Evolutionary conservation across 768 basidiomycete species (phyloP), one percentile per base, ranked within the genome.

Genomic region (Tricholoma saponaceum): DNA sequence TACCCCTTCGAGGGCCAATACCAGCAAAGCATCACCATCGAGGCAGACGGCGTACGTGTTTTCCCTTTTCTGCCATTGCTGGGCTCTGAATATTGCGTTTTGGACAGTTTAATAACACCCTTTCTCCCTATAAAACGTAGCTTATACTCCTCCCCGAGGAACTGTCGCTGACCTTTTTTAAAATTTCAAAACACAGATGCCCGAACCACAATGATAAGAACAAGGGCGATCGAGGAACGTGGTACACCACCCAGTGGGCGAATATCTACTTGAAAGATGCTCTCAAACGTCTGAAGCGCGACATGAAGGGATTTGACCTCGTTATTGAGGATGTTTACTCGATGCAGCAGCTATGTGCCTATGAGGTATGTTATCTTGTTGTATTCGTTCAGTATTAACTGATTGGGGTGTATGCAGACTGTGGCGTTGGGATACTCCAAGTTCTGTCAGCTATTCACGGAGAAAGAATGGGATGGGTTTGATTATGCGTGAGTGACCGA

Each of bases 401-500:
- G 55, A 54, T 25, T 41, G 18, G 55, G 41, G 4, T 23, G 26
- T 43, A 4, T 18, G 12, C 54, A 91, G 89, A 95, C 95, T 16
- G 95, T 96, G 46, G 90, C 92, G 0, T 78, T 96, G 10, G 94
- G 92, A 8, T 95, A 92, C 67, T 94, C 92, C 14, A 87, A 86
- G 61, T 98, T 95, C 73, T 98, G 94, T 61, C 85, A 86, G 55
- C 75, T 97, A 2, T 98, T 98, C 71, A 93, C 92, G 0, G 81
- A 88, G 64, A 85, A 91, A 44, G 95, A 97, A 71, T 98, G 94
- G 95, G 87, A 90, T 67, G 92, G 92, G 0, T 96, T 94, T 69
- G 83, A 92, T 68, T 96, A 97, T 60, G 79, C 88, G 83, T 91
- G 62, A 56, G 87, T 74, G 23, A 41, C 13, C 20, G 26, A 54